Base-by-base conservation (phyloP, 2,329 filamentous ascomycete species). In the Ceratocystis alfenasii region DNA sequence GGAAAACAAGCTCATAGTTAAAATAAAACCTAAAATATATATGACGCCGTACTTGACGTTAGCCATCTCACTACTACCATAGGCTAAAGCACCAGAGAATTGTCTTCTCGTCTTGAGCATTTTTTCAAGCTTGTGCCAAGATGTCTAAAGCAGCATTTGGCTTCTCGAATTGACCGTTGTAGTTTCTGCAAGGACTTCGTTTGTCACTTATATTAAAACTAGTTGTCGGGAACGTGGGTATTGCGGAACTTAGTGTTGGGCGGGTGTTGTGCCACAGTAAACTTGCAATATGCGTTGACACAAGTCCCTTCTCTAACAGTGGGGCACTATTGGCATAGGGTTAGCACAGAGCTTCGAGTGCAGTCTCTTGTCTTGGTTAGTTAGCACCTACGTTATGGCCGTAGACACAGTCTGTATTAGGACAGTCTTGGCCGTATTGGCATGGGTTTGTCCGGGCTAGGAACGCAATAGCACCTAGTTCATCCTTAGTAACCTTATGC, bases 381-480 rank as follows among this genome's bases (percentile, higher is more conserved):
- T 45, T 33, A 55, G 59, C 28, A 77, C 81, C 75, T 71, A 83
- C 81, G 70, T 86, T 79, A 71, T 86, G 83, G 2, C 83, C 83
- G 69, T 86, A 86, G 67, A 86, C 85, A 71, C 83, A 86, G 68
- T 81, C 79, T 1, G 80, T 77, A 3, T 78, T 74, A 5, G 81
- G 78, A 69, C 83, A 86, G n/a, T 82, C 76, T 71, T 86, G 83
- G 0, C 81, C 81, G 36, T 74, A 78, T 0, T 76, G 76, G 73
- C 83, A 86, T 1, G 83, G 83, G 66, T 83, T 85, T 66, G 82
- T 74, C 5, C 83, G 77, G 1, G 82, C 78, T 62, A 86, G 70
- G 69, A 80, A 80, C 0, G 79, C 78, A 68, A 86, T 81, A 1
- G 82, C 83, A 45, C 78, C 78, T 63, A 81, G 74, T 70, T 86